Evolutionary conservation across 306 rosid species (phyloP).

Genomic region (Abrus pulchellus): DNA sequence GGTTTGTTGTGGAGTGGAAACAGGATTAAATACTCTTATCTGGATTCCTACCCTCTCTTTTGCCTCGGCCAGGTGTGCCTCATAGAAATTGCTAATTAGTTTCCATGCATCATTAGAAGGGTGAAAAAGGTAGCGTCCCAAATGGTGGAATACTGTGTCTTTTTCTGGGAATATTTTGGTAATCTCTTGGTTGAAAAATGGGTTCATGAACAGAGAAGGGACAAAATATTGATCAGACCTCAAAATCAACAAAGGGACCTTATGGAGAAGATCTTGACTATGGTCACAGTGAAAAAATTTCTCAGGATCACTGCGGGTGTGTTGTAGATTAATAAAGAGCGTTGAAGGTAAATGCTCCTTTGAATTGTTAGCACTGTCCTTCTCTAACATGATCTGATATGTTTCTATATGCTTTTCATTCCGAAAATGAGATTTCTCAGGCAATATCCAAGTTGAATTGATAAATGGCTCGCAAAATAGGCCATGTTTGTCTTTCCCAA

Average conservation of each 20-base stretch:
- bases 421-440: conserved; percentile 56
- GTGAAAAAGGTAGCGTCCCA: conserved; percentile 48
- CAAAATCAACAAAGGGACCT: conserved; percentile 55
- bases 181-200: conserved; percentile 48
- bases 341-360: conserved; percentile 46
- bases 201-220: conserved; percentile 71
- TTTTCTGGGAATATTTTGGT: conserved; percentile 46
- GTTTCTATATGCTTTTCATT: conserved; percentile 40
- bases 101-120: conserved; percentile 59
- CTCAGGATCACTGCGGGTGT: conserved; percentile 44
- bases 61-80: conserved; percentile 42
- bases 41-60: conserved; percentile 42
- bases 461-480: conserved; percentile 76
- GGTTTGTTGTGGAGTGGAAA: conserved; percentile 32
- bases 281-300: conserved; percentile 67
- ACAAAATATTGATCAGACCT: conserved; percentile 68
- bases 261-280: conserved; percentile 57
- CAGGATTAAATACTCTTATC: conserved; percentile 39
- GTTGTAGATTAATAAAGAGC: conserved; percentile 58
- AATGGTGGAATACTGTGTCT: conserved; percentile 45
- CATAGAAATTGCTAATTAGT: conserved; percentile 50
- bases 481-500: conserved; percentile 56
- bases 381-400: conserved; percentile 57
- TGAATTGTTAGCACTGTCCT: conserved; percentile 33
- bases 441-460: conserved; percentile 67